A percentile compares a stretch with the other conserved stretches of the same genome.
Conservation (phyloP, 2,329 filamentous ascomycete species). For the Escovopsis sp. region DNA sequence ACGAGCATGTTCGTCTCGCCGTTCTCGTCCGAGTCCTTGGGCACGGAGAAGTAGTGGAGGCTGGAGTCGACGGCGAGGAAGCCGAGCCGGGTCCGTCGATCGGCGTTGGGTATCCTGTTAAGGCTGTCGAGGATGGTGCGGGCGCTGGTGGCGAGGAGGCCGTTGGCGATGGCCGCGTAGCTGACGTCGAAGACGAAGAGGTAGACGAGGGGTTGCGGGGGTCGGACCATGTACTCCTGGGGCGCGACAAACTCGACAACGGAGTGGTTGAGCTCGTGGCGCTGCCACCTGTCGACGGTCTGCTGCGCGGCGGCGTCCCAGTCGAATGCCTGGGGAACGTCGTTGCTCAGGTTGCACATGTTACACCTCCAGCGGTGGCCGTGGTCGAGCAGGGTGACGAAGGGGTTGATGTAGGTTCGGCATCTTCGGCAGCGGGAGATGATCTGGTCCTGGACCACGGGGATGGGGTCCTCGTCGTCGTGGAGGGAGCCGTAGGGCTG, state of each 20-base stretch:
- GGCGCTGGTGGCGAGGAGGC: constrained; percentile 80
- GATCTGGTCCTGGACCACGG: constrained; percentile 89
- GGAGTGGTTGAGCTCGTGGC: constrained; percentile 86
- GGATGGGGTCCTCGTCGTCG: constrained; percentile 80
- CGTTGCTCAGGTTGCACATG: constrained; percentile 98
- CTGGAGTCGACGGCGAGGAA: constrained; percentile 94
- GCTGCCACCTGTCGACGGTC: constrained; percentile 80
- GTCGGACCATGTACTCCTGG: constrained; percentile 98
- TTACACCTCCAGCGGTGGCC: constrained; percentile 98
- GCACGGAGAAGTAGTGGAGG: constrained; percentile 90
- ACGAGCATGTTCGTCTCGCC: constrained; percentile 84
- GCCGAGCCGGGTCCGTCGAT: constrained; percentile 78
- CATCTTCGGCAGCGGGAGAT: constrained; percentile 94
- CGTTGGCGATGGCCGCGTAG: constrained; percentile 77
- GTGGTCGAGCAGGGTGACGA: constrained; percentile 89
- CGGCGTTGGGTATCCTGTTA: constrained; percentile 95
- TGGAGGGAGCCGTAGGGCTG: constrained; percentile 90
- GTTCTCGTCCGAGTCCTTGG: constrained; percentile 72
- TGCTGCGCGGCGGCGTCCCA: constrained; percentile 92
- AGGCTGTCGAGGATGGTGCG: constrained; percentile 90
- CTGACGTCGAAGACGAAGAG: constrained; percentile 92
- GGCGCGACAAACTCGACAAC: constrained; percentile 96
- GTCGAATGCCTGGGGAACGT: constrained; percentile 97
- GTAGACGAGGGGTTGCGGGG: constrained; percentile 89
- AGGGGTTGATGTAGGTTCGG: constrained; percentile 95